Evolutionary conservation across 179 eudicot genomes (phyloP), one percentile per base, ranked within the genome.

Genomic region (Silene noctiflora): DNA sequence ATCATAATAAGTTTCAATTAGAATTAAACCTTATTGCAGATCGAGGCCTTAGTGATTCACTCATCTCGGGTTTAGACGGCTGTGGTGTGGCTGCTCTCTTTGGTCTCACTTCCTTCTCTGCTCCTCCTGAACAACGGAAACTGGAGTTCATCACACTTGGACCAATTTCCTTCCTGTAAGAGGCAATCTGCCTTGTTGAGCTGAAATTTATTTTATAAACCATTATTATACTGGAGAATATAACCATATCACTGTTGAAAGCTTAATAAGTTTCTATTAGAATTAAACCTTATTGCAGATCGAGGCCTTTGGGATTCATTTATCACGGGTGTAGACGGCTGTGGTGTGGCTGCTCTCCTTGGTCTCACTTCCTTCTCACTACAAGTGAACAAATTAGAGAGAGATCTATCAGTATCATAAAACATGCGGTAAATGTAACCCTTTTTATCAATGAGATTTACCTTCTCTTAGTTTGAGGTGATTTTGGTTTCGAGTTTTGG

Each of bases 11-110:
- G 39, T n/a, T 67, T 8, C 22, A 65, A 12, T 62, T 53, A 64
- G 70, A 72, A 71, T 76, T 80, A 6, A 74, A 71, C 89, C 95
- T 88, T 88, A 85, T 62, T 24, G 75, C 66, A 63, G 72, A 67
- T 75, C 67, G 83, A 69, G 51, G 74, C 76, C 78, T 73, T 78
- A 79, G 77, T 48, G 80, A 58, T 67, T 83, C 68, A 77, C 71
- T 58, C 80, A 77, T 85, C 81, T 79, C 80, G 0, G 84, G 69
- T 19, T 80, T 67, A 10, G 85, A 69, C 48, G 78, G 78, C 33
- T 65, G 85, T 59, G 78, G 39, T 61, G 62, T 75, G 48, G 67
- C 72, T 65, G 71, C 71, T 65, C 74, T 85, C 77, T 77, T 78
- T 14, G 70, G 58, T 75, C 79, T 53, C 59, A 53, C 59, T 53